Evolutionary conservation across 2,329 filamentous ascomycete genomes (phyloP).

Genomic region (Calonectria ilicicola): DNA sequence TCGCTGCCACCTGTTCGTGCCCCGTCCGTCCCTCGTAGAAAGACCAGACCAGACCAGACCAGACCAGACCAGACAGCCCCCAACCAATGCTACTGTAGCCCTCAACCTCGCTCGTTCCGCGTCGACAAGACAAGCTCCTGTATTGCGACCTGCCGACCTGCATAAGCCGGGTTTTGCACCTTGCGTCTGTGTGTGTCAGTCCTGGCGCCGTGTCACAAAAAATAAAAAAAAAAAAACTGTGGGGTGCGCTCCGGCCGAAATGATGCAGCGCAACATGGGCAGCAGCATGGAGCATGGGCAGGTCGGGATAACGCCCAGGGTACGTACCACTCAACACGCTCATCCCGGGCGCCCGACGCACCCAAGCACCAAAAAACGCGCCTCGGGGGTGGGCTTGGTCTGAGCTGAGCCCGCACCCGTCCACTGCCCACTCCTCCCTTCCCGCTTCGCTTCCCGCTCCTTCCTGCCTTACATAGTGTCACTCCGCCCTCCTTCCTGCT

Average conservation of each 20-base stretch:
- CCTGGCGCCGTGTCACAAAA: not conserved
- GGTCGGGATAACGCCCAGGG: no score
- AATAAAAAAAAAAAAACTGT: not conserved
- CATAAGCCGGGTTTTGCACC: constrained; percentile 7
- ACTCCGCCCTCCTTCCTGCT: constrained; percentile 19
- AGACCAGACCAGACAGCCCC: not conserved
- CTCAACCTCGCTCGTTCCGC: not conserved
- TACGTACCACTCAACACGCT: constrained; percentile 24
- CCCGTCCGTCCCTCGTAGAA: no score
- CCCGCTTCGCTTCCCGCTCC: constrained; percentile 12
- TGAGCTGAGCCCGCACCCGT: constrained; percentile 7
- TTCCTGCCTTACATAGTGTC: constrained; percentile 12
- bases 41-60: no score
- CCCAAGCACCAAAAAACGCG: constrained; percentile 28
- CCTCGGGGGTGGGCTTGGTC: constrained; percentile 20
- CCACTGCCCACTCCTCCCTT: constrained; percentile 12
- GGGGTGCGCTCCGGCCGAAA: not conserved
- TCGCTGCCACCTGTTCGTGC: not conserved
- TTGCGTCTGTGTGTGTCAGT: not conserved
- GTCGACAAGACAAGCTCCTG: not conserved
- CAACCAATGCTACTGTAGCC: constrained; percentile 2
- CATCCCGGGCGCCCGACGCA: constrained; percentile 21
- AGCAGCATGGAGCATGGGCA: no score
- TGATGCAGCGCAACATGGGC: no score
- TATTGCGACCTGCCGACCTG: constrained; percentile 3